These are phyloP conservation scores for Arxiozyma telluris DNA, from an alignment of 1,139 yeast genomes.

Conservation along the genomic window DNA sequence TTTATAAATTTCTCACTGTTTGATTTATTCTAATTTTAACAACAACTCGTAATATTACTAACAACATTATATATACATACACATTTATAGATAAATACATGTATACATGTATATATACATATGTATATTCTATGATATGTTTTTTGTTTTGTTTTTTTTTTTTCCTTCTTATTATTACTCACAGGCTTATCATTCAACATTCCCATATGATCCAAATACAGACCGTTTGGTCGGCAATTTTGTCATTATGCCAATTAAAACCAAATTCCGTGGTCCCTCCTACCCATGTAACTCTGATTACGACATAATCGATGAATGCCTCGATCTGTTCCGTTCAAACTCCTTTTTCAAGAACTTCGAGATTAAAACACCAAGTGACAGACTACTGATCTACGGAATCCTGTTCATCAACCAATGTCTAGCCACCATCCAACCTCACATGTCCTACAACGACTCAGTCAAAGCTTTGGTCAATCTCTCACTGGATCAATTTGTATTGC, in stretches of 20 bases:
- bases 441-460: constrained; percentile 54
- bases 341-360: constrained; percentile 95
- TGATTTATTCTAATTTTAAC: background rate
- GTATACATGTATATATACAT: too few relatives aligned
- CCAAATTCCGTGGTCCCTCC: constrained; percentile 85
- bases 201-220: constrained; percentile 53
- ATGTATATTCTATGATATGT: too few relatives aligned
- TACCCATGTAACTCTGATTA: constrained; percentile 75
- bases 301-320: constrained; percentile 83
- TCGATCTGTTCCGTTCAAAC: constrained; percentile 90
- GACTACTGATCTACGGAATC: constrained; percentile 94
- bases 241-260: constrained; percentile 71
- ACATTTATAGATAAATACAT: too few relatives aligned
- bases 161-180: constrained; percentile 19
- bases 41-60: background rate
- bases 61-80: background rate
- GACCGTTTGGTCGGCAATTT: constrained; percentile 53
- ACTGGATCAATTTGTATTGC: constrained; percentile 78
- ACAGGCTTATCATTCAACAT: constrained; percentile 86
- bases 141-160: too few relatives aligned
- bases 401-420: constrained; percentile 81
- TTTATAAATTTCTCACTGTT: background rate
- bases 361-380: constrained; percentile 90
- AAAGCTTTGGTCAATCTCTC: constrained; percentile 73
- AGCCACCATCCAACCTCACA: constrained; percentile 44